Evolutionary conservation across 139 green algal species (phyloP), one percentile per base, ranked within the genome.

Genomic region (Parachlorella kessleri): DNA sequence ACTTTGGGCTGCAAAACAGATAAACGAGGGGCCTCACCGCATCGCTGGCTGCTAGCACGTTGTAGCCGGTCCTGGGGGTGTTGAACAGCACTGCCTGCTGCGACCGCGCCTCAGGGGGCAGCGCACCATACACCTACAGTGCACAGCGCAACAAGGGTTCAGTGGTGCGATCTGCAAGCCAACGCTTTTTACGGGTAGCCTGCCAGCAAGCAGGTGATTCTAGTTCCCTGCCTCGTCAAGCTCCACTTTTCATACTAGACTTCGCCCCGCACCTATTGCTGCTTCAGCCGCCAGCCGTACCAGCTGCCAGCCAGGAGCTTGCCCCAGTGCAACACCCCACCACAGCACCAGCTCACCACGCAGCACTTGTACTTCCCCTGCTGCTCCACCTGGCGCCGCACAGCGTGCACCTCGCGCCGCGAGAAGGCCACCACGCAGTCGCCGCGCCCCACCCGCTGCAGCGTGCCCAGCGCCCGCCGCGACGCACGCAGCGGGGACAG

Each of bases 341-440:
- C n/a, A n/a, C n/a, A n/a, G n/a, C n/a, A 18, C 21, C 48, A 59
- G 48, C 48, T 59, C 48, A 59, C 87, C 5, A 98, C 88, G 77
- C 87, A 94, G 36, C 77, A 87, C 41, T 80, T 83, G 30, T 88
- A 77, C 26, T 36, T 48, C 1, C 75, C 84, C 63, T 72, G 53
- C 3, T 64, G 64, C 79, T 95, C 91, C 21, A 95, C 83, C 35
- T 88, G 54, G 24, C 76, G 30, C 37, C 88, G 90, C 35, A 96
- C 80, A 55, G 87, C 55, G 75, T 91, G 95, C 63, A 97, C 93
- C 26, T 90, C 86, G 4, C 68, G 59, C 23, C 91, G 84, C 21
- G 84, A 93, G 84, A 99, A 99, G 30, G 93, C 94, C 24, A 99
- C 94, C 28, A 99, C 74, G 75, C 89, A 95, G 87, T 99, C 96